phyloP scores from a whole-genome alignment of 2,329 filamentous ascomycete genomes.

The Calonectria leucothoes region DNA sequence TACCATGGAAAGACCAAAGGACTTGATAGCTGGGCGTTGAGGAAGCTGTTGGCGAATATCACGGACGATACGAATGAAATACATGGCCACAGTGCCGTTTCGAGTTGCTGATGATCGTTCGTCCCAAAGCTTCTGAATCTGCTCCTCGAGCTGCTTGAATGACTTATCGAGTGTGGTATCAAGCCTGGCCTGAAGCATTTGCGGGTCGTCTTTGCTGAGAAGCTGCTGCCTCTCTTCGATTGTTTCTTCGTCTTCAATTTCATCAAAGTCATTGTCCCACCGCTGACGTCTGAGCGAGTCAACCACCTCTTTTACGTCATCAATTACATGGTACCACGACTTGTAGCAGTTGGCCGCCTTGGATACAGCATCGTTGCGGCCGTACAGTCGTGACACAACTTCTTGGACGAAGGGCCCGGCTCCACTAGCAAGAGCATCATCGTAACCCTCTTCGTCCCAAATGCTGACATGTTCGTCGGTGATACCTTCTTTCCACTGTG shows the following conservation, averaged over 20 bases:
- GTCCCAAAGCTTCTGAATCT: slow-evolving; percentile 63
- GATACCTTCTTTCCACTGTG: slow-evolving; percentile 67
- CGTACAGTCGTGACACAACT: slow-evolving; percentile 77
- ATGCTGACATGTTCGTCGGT: slow-evolving; percentile 66
- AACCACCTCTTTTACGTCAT: slow-evolving; percentile 72
- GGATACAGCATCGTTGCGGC: slow-evolving; percentile 75
- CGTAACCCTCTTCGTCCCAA: slow-evolving; percentile 75
- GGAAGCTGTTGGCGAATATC: slow-evolving; percentile 78
- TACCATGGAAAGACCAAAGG: slow-evolving; percentile 71
- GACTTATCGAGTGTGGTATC: slow-evolving; percentile 66
- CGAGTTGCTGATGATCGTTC: slow-evolving; percentile 57
- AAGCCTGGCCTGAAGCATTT: slow-evolving; percentile 69
- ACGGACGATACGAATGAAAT: slow-evolving; percentile 78
- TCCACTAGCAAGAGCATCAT: slow-evolving; percentile 73
- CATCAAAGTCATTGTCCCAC: slow-evolving; percentile 81
- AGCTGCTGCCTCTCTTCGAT: slow-evolving; percentile 74
- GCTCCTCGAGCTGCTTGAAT: slow-evolving; percentile 68
- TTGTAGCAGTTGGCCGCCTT: slow-evolving; percentile 73
- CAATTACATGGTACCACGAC: slow-evolving; percentile 80
- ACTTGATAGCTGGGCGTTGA: slow-evolving; percentile 57
- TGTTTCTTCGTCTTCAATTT: slow-evolving; percentile 79
- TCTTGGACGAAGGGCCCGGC: slow-evolving; percentile 76
- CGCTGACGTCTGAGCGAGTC: slow-evolving; percentile 74
- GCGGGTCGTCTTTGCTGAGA: slow-evolving; percentile 79
- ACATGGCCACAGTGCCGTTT: slow-evolving; percentile 68